Evolutionary conservation across 768 basidiomycete species (phyloP).

Genomic region (Chlorophyllum brunneum): DNA sequence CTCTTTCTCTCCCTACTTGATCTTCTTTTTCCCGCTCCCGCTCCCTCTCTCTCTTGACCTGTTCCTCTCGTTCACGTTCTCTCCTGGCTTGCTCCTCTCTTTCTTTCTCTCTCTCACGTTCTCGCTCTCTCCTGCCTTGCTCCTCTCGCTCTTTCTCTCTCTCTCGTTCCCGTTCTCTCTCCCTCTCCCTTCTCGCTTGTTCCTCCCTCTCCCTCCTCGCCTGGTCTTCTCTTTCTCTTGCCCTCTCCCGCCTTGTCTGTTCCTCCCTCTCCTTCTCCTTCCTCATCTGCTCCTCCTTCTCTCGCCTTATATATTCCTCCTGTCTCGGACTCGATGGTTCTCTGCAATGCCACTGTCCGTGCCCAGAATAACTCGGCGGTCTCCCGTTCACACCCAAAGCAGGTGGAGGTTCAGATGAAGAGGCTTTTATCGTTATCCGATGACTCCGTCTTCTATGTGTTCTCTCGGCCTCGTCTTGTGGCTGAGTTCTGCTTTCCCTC

Average conservation of each 20-base stretch:
- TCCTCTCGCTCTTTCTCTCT: conserved; percentile 8
- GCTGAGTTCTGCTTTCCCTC: conserved; percentile 11
- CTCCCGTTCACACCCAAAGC: neutral
- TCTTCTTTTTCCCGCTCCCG: conserved; percentile 12
- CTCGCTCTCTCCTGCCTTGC: conserved; percentile 13
- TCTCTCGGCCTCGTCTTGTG: neutral
- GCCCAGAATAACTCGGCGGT: neutral
- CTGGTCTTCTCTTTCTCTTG: conserved; percentile 18
- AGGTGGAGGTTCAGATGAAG: neutral
- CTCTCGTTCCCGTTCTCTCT: conserved; percentile 13
- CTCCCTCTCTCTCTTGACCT: conserved; percentile 11
- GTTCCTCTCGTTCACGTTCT: no score
- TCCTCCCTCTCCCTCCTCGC: conserved; percentile 18
- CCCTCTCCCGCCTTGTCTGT: conserved; percentile 14
- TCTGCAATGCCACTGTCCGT: neutral
- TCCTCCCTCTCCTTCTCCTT: conserved; percentile 9
- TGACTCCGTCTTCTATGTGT: conserved; percentile 4
- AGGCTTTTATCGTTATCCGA: conserved; percentile 11
- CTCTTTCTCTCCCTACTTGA: conserved; percentile 12
- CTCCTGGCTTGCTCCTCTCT: conserved; percentile 18
- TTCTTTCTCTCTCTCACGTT: conserved; percentile 17
- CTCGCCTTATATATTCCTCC: conserved; percentile 10
- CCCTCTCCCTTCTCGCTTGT: conserved; percentile 15
- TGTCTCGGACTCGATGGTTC: conserved; percentile 9
- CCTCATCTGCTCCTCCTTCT: conserved; percentile 19